Evolutionary conservation across 1,284 basidiomycete species (phyloP).

Genomic region (Xanthoconium separans): DNA sequence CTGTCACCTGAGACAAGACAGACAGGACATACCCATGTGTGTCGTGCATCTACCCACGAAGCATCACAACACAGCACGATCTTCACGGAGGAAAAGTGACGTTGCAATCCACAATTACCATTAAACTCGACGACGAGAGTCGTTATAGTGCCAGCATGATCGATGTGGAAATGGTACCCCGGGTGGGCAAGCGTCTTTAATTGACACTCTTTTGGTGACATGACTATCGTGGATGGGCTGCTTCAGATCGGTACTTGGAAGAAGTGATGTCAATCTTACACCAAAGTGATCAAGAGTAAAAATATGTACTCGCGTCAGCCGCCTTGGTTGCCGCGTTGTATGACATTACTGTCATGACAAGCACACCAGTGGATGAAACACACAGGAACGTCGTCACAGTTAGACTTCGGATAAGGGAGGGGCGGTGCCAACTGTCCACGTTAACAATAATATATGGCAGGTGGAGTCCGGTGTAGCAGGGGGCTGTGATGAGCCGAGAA

Average conservation of each 20-base stretch:
- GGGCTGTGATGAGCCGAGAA: too few relatives aligned
- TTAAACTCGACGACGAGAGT: background rate
- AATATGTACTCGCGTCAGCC: too few relatives aligned
- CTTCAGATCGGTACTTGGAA: background rate
- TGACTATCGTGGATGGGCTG: background rate
- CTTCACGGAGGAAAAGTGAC: background rate
- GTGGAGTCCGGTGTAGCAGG: too few relatives aligned
- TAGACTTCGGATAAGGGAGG: too few relatives aligned
- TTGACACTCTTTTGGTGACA: background rate
- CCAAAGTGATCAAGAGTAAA: too few relatives aligned
- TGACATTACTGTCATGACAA: too few relatives aligned
- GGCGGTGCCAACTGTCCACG: too few relatives aligned
- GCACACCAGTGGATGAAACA: too few relatives aligned
- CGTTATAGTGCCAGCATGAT: background rate
- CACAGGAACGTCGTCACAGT: too few relatives aligned
- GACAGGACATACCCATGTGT: background rate
- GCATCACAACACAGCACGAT: background rate
- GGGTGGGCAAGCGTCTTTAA: background rate
- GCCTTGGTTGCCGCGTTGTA: too few relatives aligned
- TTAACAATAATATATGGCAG: too few relatives aligned
- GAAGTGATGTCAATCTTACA: background rate
- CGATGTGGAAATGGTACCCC: background rate
- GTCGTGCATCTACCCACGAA: background rate
- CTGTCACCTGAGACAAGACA: too few relatives aligned
- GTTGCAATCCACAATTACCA: background rate